Evolutionary conservation across 306 rosid genomes (phyloP).

Genomic region (Castanea crenata): DNA sequence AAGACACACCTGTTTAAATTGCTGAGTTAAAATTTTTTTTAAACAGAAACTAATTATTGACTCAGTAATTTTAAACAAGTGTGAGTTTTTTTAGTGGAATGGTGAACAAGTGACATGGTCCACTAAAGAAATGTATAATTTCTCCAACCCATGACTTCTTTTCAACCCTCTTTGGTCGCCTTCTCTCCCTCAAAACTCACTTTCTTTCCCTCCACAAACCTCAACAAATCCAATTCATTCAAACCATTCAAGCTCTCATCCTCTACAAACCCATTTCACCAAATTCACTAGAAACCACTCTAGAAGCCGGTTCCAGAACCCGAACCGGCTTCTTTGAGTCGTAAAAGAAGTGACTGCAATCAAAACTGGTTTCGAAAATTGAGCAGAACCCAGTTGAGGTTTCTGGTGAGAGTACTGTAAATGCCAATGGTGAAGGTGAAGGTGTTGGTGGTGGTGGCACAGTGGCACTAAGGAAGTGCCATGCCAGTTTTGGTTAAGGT

Average conservation of each 20-base stretch:
- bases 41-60: no score
- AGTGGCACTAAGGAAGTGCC: slow-evolving; percentile 23
- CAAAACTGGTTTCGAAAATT: slow-evolving; percentile 19
- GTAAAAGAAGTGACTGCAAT: slow-evolving; percentile 37
- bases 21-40: no score
- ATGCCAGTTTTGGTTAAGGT: slow-evolving; percentile 41
- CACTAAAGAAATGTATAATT: no score
- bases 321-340: slow-evolving; percentile 27
- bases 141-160: no score
- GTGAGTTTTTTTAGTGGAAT: no score
- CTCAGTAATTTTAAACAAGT: no score
- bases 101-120: no score
- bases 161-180: slow-evolving; percentile 10
- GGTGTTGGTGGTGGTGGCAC: slow-evolving; percentile 17
- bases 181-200: slow-evolving; percentile 32
- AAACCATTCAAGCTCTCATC: slow-evolving; percentile 38
- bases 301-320: slow-evolving; percentile 1
- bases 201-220: slow-evolving; percentile 27
- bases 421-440: slow-evolving; percentile 11
- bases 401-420: slow-evolving; percentile 16
- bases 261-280: slow-evolving; percentile 26
- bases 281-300: slow-evolving; percentile 22
- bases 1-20: no score
- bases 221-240: slow-evolving; percentile 12
- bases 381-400: slow-evolving; percentile 26